phyloP scores from a whole-genome alignment of 306 rosid species.

The Begonia fuchsioides region DNA sequence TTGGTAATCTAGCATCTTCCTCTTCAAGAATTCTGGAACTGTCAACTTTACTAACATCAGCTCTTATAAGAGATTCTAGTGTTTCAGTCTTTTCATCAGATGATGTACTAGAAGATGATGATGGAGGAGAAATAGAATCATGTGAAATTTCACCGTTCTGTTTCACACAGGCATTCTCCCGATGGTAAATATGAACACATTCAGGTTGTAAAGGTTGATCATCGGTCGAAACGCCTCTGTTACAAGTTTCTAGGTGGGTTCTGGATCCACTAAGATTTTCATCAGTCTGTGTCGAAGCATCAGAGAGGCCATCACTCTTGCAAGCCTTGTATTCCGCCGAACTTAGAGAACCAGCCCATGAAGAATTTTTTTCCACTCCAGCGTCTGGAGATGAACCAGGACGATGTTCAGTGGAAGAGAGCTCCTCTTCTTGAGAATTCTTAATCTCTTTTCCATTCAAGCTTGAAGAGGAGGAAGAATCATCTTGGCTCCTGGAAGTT shows the following conservation, averaged over 20 bases:
- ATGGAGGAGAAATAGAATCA: slow-evolving; percentile 42
- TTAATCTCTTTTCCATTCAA: slow-evolving; percentile 59
- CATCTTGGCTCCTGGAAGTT: slow-evolving; percentile 55
- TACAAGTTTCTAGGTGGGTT: slow-evolving; percentile 50
- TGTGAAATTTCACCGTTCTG: slow-evolving; percentile 33
- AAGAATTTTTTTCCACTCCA: slow-evolving; percentile 31
- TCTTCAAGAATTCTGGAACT: slow-evolving; percentile 67
- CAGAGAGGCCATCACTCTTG: slow-evolving; percentile 59
- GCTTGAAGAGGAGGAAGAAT: slow-evolving; percentile 76
- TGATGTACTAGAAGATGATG: slow-evolving; percentile 41
- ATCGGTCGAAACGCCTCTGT: slow-evolving; percentile 89
- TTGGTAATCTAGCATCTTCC: slow-evolving; percentile 43
- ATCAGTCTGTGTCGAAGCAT: slow-evolving; percentile 92
- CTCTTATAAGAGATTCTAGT: slow-evolving; percentile 78
- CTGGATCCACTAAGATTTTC: slow-evolving; percentile 28
- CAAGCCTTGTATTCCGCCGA: slow-evolving; percentile 58
- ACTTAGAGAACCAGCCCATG: slow-evolving; percentile 45
- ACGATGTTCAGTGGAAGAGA: slow-evolving; percentile 29
- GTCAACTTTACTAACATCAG: slow-evolving; percentile 67
- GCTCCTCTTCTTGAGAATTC: slow-evolving; percentile 56
- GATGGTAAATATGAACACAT: slow-evolving; percentile 23
- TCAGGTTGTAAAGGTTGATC: slow-evolving; percentile 44
- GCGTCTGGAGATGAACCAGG: slow-evolving; percentile 46
- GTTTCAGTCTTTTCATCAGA: slow-evolving; percentile 78
- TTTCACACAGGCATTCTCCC: slow-evolving; percentile 20